Evolutionary conservation across 1,139 yeast species (phyloP).

Genomic region (Yamadazyma spencermartinsiae): DNA sequence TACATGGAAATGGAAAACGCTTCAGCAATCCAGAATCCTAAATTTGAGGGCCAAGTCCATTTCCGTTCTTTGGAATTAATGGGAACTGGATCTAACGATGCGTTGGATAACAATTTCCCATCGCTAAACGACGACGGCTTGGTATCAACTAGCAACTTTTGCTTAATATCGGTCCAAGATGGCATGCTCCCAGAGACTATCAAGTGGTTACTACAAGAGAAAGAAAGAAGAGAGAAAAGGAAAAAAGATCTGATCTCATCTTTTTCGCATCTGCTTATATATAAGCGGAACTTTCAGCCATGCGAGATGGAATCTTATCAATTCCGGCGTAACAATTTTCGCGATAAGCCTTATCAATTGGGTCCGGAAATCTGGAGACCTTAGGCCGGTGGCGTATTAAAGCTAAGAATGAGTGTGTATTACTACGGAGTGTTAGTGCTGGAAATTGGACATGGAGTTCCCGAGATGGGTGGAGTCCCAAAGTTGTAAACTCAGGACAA

Average conservation of each 20-base stretch:
- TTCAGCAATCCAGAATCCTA: slow-evolving; percentile 16
- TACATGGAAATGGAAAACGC: slow-evolving; percentile 16
- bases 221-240: background rate
- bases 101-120: slow-evolving; percentile 11
- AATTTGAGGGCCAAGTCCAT: slow-evolving; percentile 14
- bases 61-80: slow-evolving; percentile 9
- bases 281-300: background rate
- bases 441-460: background rate
- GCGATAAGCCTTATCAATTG: slow-evolving; percentile 1
- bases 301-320: background rate
- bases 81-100: slow-evolving; percentile 12
- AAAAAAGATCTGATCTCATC: background rate
- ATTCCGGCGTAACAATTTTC: background rate
- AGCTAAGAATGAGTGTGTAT: no score
- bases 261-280: no score
- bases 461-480: slow-evolving; percentile 11
- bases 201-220: background rate
- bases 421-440: background rate
- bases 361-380: background rate
- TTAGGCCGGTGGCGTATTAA: background rate
- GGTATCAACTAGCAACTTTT: slow-evolving; percentile 2
- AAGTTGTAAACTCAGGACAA: slow-evolving; percentile 12
- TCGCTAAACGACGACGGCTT: slow-evolving; percentile 11
- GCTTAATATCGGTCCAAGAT: slow-evolving; percentile 1
- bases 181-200: background rate